Percentiles rank a stretch among this genome's conserved stretches.
phyloP scores from a whole-genome alignment of 345 rosid genomes.

The Geranium rotundifolium region DNA sequence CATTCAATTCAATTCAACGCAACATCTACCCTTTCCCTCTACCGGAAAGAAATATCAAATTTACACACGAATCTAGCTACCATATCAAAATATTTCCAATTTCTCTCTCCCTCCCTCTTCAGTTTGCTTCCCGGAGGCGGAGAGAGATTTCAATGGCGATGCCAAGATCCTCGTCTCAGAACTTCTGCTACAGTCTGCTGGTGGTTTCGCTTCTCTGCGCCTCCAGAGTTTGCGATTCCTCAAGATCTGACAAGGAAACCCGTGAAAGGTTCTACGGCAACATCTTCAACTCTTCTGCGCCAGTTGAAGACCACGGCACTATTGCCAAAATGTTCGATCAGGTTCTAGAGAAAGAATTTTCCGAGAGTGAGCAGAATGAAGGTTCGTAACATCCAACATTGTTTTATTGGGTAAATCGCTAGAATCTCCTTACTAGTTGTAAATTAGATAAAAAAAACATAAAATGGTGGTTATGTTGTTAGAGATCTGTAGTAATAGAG shows the following conservation, averaged over 20 bases:
- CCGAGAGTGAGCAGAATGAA: slow-evolving; percentile 82
- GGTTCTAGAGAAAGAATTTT: slow-evolving; percentile 88
- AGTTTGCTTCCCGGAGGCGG: not conserved
- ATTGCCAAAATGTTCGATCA: slow-evolving; percentile 91
- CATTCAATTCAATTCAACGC: not conserved
- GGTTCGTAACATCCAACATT: slow-evolving; percentile 27
- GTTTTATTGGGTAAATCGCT: too few relatives aligned
- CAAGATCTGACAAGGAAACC: slow-evolving; percentile 84
- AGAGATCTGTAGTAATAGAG: not conserved
- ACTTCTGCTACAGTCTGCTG: slow-evolving; percentile 18
- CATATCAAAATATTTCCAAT: not conserved
- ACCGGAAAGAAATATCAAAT: not conserved
- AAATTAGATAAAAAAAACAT: too few relatives aligned
- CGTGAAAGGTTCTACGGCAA: slow-evolving; percentile 86
- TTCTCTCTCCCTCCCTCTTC: not conserved
- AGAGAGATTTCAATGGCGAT: not conserved
- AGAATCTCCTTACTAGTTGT: too few relatives aligned
- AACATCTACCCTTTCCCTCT: not conserved
- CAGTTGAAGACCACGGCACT: slow-evolving; percentile 57
- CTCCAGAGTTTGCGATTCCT: slow-evolving; percentile 15
- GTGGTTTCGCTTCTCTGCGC: slow-evolving; percentile 20
- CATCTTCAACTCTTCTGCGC: slow-evolving; percentile 55
- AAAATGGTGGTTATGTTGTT: not conserved
- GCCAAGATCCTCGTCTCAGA: not conserved
- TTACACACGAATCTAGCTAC: not conserved